Evolutionary conservation across 2,329 filamentous ascomycete genomes (phyloP).

Genomic region (Leptographium lundbergii): DNA sequence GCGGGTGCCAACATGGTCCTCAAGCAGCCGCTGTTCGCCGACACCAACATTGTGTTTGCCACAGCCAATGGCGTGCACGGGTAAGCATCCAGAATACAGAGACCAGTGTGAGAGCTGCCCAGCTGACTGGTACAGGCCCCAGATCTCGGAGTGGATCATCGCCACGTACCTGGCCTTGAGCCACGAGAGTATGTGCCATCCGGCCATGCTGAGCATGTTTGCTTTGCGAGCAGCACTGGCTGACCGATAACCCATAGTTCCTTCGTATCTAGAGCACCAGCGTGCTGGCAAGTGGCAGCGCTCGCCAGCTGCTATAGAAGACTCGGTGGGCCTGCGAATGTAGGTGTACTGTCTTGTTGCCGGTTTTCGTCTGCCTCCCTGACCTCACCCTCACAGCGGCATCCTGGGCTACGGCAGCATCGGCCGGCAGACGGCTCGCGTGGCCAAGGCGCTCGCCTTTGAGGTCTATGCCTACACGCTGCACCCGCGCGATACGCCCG

Average conservation of each 20-base stretch:
- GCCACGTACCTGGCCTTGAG: constrained; percentile 36
- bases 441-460: constrained; percentile 56
- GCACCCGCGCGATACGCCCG: constrained; percentile 51
- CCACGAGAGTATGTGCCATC: constrained; percentile 25
- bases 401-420: constrained; percentile 44
- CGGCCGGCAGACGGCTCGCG: constrained; percentile 38
- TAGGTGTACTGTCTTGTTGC: constrained; percentile 19
- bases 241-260: constrained; percentile 20
- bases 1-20: constrained; percentile 40
- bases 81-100: constrained; percentile 20
- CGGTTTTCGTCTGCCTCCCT: background rate
- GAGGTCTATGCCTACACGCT: constrained; percentile 65
- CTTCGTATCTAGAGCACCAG: constrained; percentile 31
- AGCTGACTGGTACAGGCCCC: constrained; percentile 26
- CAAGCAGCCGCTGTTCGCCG: constrained; percentile 32
- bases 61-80: constrained; percentile 47
- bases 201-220: background rate
- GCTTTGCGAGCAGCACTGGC: background rate
- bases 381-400: constrained; percentile 20
- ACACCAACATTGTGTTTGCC: constrained; percentile 37
- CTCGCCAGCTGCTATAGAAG: constrained; percentile 20
- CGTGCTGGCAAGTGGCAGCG: constrained; percentile 30
- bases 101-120: background rate
- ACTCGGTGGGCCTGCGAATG: constrained; percentile 36
- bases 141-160: constrained; percentile 46